Evolutionary conservation across 2,329 filamentous ascomycete genomes (phyloP), one percentile per base, ranked within the genome.

Genomic region (Neopestalotiopsis sp.): DNA sequence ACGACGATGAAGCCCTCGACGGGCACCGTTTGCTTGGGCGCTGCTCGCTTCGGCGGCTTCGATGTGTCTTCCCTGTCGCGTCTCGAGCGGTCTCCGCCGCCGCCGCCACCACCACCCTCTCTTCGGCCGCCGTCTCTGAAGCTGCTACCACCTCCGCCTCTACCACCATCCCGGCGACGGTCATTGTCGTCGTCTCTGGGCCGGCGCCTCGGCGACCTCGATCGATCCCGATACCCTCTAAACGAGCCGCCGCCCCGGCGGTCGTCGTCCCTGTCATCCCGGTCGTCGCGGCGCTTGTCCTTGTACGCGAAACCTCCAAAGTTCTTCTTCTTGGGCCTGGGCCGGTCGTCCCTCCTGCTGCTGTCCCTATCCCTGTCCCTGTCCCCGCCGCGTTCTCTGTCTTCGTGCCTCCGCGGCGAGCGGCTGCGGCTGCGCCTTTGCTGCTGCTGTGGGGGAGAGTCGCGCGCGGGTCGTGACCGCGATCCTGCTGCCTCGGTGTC

Each of bases 1-100:
- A 98, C 95, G 65, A 97, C 89, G 73, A 98, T 98, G 92, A 98
- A 97, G 68, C 94, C 91, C 77, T 97, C 92, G 5, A 85, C 82
- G 52, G 78, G 80, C 70, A 38, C 68, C 61, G 79, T 67, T 66
- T 77, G 71, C 72, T 75, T 72, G n/a, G 75, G 71, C 30, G 65
- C 65, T 12, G 65, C 52, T 49, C 40, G 65, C 57, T 74, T 74
- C 73, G 75, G 77, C 76, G 84, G 77, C 76, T 82, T 74, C 69
- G 71, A 74, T 63, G 74, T 76, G 69, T 76, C 71, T 12, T 59
- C 56, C 52, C 28, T 75, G 61, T 79, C 80, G 52, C 69, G 71
- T 72, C 65, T 77, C 72, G 42, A 74, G 74, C 69, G 71, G 70
- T 75, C 76, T 13, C 58, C 56, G 2, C 20, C 58, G 10, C 58